phyloP scores from a whole-genome alignment of 2,329 filamentous ascomycete species.

The Paecilomyces dactylethromorphus region DNA sequence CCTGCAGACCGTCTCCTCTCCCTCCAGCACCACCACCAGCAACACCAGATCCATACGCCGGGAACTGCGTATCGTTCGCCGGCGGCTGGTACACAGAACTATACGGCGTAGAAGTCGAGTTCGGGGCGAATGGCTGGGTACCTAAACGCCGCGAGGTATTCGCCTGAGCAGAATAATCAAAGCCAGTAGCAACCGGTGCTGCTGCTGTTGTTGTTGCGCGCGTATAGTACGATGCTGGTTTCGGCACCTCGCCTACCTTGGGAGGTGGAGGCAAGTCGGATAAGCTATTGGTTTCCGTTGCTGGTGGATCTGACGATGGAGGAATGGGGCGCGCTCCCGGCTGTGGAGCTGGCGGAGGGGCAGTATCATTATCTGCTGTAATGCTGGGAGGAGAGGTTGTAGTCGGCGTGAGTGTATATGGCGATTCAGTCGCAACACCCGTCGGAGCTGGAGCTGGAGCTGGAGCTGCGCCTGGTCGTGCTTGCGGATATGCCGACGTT shows the following conservation, averaged over 20 bases:
- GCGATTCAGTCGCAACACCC: constrained; percentile 9
- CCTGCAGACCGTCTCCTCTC: not conserved
- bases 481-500: constrained; percentile 27
- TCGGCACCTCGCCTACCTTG: constrained; percentile 9
- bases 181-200: constrained; percentile 1
- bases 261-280: constrained; percentile 18
- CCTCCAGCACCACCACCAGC: not conserved
- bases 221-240: constrained; percentile 30
- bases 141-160: not conserved
- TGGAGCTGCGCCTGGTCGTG: constrained; percentile 38
- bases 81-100: constrained; percentile 16
- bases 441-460: constrained; percentile 19
- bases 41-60: not conserved
- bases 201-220: constrained; percentile 28
- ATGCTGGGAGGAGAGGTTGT: constrained; percentile 2
- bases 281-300: constrained; percentile 19
- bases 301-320: constrained; percentile 14
- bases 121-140: constrained; percentile 10
- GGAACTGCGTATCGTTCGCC: not conserved
- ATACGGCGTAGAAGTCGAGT: constrained; percentile 20
- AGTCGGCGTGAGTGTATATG: constrained; percentile 10
- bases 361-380: not conserved
- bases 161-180: not conserved
- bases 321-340: constrained; percentile 22
- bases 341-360: constrained; percentile 34